A percentile compares a stretch with the other conserved stretches of the same genome.
phyloP scores from a whole-genome alignment of 108 stramenopile species.

The Parmales sp. region DNA sequence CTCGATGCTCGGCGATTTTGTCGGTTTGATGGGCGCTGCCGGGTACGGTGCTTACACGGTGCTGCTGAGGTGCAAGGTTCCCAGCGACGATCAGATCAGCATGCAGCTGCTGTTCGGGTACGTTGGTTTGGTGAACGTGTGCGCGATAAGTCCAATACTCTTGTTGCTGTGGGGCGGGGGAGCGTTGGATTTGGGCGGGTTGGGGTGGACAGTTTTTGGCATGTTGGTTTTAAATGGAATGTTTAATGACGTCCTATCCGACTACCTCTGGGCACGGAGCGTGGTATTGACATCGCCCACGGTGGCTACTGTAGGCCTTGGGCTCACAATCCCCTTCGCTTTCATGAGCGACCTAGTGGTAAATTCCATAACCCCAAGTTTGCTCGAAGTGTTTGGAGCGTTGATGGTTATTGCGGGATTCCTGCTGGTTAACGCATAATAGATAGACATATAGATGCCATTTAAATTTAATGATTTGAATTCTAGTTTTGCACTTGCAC shows the following conservation, averaged over 20 bases:
- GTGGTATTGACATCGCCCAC: slow-evolving; percentile 91
- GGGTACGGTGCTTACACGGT: slow-evolving; percentile 75
- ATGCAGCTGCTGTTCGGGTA: slow-evolving; percentile 88
- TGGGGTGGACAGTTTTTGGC: slow-evolving; percentile 49
- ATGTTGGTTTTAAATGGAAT: slow-evolving; percentile 60
- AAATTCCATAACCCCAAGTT: slow-evolving; percentile 24
- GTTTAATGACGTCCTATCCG: slow-evolving; percentile 76
- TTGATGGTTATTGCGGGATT: slow-evolving; percentile 57
- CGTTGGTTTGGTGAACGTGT: slow-evolving; percentile 67
- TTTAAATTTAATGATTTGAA: no score
- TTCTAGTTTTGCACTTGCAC: no score
- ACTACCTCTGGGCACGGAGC: slow-evolving; percentile 90
- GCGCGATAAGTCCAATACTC: slow-evolving; percentile 40
- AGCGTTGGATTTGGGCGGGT: slow-evolving; percentile 1
- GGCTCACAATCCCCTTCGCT: slow-evolving; percentile 91
- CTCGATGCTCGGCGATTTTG: slow-evolving; percentile 46
- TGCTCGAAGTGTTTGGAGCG: slow-evolving; percentile 48
- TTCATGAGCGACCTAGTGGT: slow-evolving; percentile 70
- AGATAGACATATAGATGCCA: no score
- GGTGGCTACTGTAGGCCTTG: slow-evolving; percentile 87
- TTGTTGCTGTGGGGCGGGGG: background rate
- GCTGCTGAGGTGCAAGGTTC: slow-evolving; percentile 56
- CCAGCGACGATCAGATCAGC: slow-evolving; percentile 50
- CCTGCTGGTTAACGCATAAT: slow-evolving; percentile 70
- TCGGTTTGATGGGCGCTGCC: slow-evolving; percentile 53